phyloP scores from a whole-genome alignment of 176 grass and related monocot species.

The Juncus inflexus region DNA sequence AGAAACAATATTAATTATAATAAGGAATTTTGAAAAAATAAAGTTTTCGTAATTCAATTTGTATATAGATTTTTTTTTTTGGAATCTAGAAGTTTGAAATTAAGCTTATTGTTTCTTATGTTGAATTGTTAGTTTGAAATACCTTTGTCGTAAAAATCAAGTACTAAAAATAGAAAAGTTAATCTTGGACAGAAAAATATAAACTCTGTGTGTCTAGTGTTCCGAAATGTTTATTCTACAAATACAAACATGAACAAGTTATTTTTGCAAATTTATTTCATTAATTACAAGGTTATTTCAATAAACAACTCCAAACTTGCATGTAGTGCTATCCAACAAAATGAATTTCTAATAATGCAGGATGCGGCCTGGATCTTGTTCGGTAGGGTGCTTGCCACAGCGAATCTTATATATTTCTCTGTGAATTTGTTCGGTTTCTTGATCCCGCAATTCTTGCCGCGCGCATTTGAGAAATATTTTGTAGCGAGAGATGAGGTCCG shows the following conservation, averaged over 20 bases:
- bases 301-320: not conserved
- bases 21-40: not conserved
- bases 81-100: not conserved
- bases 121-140: too few species aligned
- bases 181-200: too few species aligned
- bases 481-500: slow-evolving; percentile 38
- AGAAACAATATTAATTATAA: not conserved
- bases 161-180: too few species aligned
- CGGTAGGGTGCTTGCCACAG: slow-evolving; percentile 51
- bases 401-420: slow-evolving; percentile 74
- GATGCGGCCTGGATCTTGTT: slow-evolving; percentile 70
- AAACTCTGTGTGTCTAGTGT: too few species aligned
- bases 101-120: not conserved
- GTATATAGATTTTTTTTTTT: not conserved
- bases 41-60: not conserved
- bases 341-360: slow-evolving; percentile 22
- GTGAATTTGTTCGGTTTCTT: slow-evolving; percentile 73
- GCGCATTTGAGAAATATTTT: slow-evolving; percentile 82
- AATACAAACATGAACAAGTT: not conserved
- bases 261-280: not conserved
- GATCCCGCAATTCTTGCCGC: slow-evolving; percentile 63
- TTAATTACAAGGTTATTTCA: not conserved
- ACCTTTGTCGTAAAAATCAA: too few species aligned
- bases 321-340: not conserved
- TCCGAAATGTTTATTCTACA: too few species aligned